Conservation (phyloP, 306 rosid species). For the Canavalia gladiata region DNA sequence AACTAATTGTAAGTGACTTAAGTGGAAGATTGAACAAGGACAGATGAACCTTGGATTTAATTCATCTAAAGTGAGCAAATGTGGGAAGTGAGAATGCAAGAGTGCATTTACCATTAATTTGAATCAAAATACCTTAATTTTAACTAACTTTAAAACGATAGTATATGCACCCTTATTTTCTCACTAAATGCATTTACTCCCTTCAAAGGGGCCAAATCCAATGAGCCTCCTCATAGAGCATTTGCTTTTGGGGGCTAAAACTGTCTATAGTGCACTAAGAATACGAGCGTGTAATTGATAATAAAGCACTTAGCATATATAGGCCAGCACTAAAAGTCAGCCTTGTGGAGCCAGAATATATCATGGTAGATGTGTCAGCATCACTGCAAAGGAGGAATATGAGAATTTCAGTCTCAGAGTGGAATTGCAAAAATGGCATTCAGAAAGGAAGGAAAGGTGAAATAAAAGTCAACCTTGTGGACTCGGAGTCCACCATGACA, state of each 20-base stretch:
- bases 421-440: constrained; percentile 52
- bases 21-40: constrained; percentile 30
- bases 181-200: too few species aligned
- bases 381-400: constrained; percentile 65
- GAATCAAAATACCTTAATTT: too few species aligned
- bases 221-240: constrained; percentile 8
- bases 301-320: constrained; percentile 51
- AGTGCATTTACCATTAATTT: too few species aligned
- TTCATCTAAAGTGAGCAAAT: too few species aligned
- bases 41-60: background rate
- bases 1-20: background rate
- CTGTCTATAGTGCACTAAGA: constrained; percentile 36
- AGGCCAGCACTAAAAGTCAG: constrained; percentile 51
- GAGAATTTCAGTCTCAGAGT: constrained; percentile 47
- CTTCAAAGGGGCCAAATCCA: too few species aligned
- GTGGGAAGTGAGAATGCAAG: too few species aligned
- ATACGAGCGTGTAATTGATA: constrained; percentile 50
- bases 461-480: constrained; percentile 58
- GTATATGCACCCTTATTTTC: too few species aligned
- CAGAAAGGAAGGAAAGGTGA: constrained; percentile 40
- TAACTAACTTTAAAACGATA: too few species aligned
- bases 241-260: constrained; percentile 14
- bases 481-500: constrained; percentile 56
- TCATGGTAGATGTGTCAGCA: constrained; percentile 53
- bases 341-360: constrained; percentile 62